Base-by-base conservation (phyloP, 176 grass and related monocot genomes). In the Triticum urartu region DNA sequence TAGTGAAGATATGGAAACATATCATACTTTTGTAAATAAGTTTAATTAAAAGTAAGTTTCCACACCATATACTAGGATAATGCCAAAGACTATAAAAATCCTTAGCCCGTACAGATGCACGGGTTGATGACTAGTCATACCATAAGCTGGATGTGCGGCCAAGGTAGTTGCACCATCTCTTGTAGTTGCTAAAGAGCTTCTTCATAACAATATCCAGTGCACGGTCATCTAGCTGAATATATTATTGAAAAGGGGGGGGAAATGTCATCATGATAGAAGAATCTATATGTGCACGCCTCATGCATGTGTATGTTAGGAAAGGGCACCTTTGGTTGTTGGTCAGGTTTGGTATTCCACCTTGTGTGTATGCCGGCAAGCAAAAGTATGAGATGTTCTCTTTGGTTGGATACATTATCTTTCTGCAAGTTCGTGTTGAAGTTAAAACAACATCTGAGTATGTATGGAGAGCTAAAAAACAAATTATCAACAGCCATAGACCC, bases 111-210 rank as follows among this genome's bases (percentile, higher is more conserved):
- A 3, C 32, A 33, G 32, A 33, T 33, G 32, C 32, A 33, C 32
- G 32, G 32, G 32, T 33, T 33, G 32, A 33, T 33, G 32, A 33
- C 32, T 33, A 33, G 38, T 71, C 80, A 66, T 83, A 98, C 95
- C 93, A 90, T 83, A 98, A 92, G 78, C 93, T 95, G 81, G 91
- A 92, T 89, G 86, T 92, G 75, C 91, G 95, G 26, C 87, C 90
- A 78, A 98, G 92, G 88, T 86, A 95, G 61, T 95, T 98, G 91
- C 95, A 98, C 95, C 95, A 98, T 74, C n/a, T 93, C 76, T 92
- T 98, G 82, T 98, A 98, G 88, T 89, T 98, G 87, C 92, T 92
- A 85, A 95, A 98, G 20, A 98, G 86, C 72, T 90, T 98, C 80
- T 95, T 98, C 89, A 93, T 98, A 40, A 95, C 93, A 68, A 78